A percentile compares a stretch with the other conserved stretches of the same genome.
Conservation (phyloP, 2,329 filamentous ascomycete genomes). For the Elsinoe ampelina region DNA sequence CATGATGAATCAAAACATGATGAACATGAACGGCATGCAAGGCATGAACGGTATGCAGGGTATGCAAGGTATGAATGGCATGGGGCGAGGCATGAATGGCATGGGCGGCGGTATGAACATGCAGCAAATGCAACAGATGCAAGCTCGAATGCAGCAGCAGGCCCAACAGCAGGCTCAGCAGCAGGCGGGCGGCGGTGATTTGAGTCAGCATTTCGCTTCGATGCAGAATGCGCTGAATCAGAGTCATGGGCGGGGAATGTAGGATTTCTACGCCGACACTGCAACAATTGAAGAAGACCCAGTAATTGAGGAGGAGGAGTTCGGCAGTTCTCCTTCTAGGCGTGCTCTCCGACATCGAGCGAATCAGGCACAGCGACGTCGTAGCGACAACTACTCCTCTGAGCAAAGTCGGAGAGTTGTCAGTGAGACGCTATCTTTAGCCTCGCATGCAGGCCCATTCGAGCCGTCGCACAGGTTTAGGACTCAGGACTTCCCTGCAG, state of each 20-base stretch:
- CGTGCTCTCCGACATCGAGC: too few species aligned
- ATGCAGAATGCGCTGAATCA: slow-evolving; percentile 24
- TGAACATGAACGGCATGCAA: slow-evolving; percentile 10
- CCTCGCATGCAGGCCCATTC: not conserved
- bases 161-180: slow-evolving; percentile 15
- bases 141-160: slow-evolving; percentile 19
- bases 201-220: slow-evolving; percentile 23
- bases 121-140: slow-evolving; percentile 18
- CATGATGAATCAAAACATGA: slow-evolving; percentile 4
- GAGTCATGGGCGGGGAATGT: slow-evolving; percentile 15
- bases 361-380: not conserved
- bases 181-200: slow-evolving; percentile 16
- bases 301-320: not conserved
- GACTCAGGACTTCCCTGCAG: not conserved
- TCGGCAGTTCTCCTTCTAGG: too few species aligned
- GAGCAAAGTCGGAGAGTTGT: not conserved
- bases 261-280: not conserved
- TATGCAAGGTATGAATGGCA: slow-evolving; percentile 20
- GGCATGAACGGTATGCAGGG: slow-evolving; percentile 16
- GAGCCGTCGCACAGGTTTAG: not conserved
- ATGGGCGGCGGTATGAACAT: slow-evolving; percentile 13
- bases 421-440: not conserved
- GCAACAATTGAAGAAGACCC: not conserved
- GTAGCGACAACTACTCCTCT: not conserved
- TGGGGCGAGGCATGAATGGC: slow-evolving; percentile 16